Conservation (phyloP, 768 basidiomycete genomes). For the Rubroboletus satanas region DNA sequence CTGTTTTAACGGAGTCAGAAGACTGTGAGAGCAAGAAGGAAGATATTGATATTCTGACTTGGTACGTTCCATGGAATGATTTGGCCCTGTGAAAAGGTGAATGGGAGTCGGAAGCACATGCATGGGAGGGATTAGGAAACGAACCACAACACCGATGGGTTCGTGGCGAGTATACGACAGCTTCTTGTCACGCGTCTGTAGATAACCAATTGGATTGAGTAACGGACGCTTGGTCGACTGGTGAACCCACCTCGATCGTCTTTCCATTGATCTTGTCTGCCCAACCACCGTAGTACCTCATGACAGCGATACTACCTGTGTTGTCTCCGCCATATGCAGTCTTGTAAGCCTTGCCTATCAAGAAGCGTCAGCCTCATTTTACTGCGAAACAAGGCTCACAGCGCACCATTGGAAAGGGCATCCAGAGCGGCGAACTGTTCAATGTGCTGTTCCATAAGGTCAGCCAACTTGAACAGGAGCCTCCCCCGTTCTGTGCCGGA, state of each 20-base stretch:
- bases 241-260: background rate
- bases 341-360: slow-evolving; percentile 6
- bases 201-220: background rate
- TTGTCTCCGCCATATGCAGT: background rate
- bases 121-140: background rate
- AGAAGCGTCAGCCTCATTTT: background rate
- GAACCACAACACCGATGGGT: slow-evolving; percentile 10
- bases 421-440: slow-evolving; percentile 10
- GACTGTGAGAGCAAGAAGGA: background rate
- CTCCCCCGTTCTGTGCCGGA: background rate
- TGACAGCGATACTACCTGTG: background rate
- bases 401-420: slow-evolving; percentile 1
- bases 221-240: background rate
- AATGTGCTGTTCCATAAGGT: slow-evolving; percentile 6
- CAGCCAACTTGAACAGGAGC: slow-evolving; percentile 7
- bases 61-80: slow-evolving; percentile 13
- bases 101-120: background rate
- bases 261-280: slow-evolving; percentile 11
- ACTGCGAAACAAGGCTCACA: background rate
- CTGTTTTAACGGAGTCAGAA: background rate
- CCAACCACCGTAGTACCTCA: slow-evolving; percentile 14
- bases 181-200: slow-evolving; percentile 3
- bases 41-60: background rate
- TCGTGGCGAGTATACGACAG: slow-evolving; percentile 10
- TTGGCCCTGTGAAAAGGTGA: slow-evolving; percentile 2